Evolutionary conservation across 352 stramenopile species (phyloP).

Genomic region (Phytophthora pini): DNA sequence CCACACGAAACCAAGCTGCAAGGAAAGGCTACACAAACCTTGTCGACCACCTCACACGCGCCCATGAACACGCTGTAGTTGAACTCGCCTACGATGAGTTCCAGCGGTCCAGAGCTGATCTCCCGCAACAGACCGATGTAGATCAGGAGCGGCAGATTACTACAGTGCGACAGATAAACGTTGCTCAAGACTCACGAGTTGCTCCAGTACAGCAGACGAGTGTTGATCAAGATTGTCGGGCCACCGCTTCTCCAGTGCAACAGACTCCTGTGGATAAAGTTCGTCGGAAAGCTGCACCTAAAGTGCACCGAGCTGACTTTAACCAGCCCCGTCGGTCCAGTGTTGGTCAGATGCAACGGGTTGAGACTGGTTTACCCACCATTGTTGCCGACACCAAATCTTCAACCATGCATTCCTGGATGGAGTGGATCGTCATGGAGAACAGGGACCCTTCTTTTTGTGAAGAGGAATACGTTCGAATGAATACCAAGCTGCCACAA

Average conservation of each 20-base stretch:
- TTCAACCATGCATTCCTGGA: neutral
- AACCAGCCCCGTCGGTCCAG: too few species aligned
- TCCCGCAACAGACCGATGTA: too few species aligned
- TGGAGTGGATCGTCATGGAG: constrained; percentile 1
- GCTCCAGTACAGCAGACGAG: too few species aligned
- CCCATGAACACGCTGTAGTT: neutral
- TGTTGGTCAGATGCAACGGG: neutral
- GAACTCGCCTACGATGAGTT: neutral
- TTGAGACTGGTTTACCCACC: neutral
- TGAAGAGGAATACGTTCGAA: neutral
- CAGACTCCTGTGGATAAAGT: too few species aligned
- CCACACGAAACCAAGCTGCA: neutral
- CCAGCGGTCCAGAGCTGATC: neutral
- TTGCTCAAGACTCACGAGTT: too few species aligned
- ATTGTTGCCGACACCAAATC: neutral
- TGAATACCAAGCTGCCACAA: neutral
- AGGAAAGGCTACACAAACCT: neutral
- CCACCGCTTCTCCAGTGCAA: too few species aligned
- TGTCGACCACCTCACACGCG: neutral
- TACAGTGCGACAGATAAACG: too few species aligned
- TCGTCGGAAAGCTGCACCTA: too few species aligned
- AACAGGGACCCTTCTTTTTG: neutral
- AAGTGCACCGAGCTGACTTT: too few species aligned
- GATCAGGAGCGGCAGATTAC: too few species aligned
- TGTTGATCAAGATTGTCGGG: too few species aligned